A percentile compares a stretch with the other conserved stretches of the same genome.
phyloP scores from a whole-genome alignment of 148 eudicot genomes.

The Persicaria tinctoria region DNA sequence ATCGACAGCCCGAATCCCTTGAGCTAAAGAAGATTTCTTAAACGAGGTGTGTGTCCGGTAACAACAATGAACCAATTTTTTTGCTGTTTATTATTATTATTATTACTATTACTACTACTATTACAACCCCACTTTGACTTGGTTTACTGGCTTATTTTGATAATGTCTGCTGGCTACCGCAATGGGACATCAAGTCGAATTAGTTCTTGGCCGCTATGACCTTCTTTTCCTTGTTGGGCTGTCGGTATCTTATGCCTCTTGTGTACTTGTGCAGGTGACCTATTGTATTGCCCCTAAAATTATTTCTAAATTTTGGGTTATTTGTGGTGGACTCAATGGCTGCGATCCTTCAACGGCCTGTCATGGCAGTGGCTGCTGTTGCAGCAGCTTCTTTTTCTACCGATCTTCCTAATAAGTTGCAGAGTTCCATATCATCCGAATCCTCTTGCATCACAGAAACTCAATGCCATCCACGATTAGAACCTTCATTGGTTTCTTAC shows the following conservation, averaged over 20 bases:
- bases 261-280: constrained; percentile 30
- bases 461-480: constrained; percentile 18
- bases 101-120: neutral
- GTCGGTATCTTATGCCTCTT: constrained; percentile 6
- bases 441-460: constrained; percentile 27
- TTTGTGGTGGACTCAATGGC: constrained; percentile 54
- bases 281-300: neutral
- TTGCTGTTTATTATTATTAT: neutral
- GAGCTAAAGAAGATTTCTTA: constrained; percentile 1
- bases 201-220: neutral
- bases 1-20: constrained; percentile 7
- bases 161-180: neutral
- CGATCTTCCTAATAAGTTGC: constrained; percentile 58
- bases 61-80: neutral
- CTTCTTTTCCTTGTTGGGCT: neutral
- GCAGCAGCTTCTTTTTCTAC: constrained; percentile 75
- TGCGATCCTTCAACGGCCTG: constrained; percentile 67
- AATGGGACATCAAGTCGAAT: neutral
- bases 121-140: neutral
- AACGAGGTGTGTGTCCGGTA: neutral
- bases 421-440: constrained; percentile 33
- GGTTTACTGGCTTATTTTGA: constrained; percentile 6
- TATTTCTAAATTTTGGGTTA: constrained; percentile 17
- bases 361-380: constrained; percentile 78
- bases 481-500: constrained; percentile 60